Percentiles rank a stretch among this genome's conserved stretches.
These are phyloP conservation scores for Penicillium brasilianum DNA, from an alignment of 2,329 filamentous ascomycete genomes.

Conservation along the genomic window DNA sequence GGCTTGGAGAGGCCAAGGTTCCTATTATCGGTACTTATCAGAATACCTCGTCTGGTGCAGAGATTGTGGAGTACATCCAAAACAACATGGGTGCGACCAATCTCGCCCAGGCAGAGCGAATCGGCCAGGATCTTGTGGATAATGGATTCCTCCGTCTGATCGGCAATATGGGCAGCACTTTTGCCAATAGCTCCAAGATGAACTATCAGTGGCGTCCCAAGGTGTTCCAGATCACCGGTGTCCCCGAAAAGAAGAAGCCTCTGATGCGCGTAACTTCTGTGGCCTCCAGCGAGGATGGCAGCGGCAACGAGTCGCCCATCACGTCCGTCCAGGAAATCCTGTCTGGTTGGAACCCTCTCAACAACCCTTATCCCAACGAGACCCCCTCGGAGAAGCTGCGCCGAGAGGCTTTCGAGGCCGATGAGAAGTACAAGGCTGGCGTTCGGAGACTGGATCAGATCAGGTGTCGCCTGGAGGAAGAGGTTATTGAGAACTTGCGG, in stretches of 20 bases:
- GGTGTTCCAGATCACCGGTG: constrained; percentile 83
- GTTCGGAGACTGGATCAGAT: constrained; percentile 87
- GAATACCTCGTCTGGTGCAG: constrained; percentile 87
- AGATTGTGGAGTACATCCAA: constrained; percentile 95
- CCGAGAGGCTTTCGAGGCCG: constrained; percentile 85
- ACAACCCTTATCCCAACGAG: constrained; percentile 89
- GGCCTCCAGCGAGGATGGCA: constrained; percentile 62
- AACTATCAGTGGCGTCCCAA: constrained; percentile 97
- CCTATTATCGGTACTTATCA: constrained; percentile 93
- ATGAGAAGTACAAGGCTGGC: constrained; percentile 88
- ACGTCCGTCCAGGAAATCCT: constrained; percentile 87
- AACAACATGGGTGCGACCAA: constrained; percentile 82
- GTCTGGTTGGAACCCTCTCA: constrained; percentile 89
- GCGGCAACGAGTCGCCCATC: constrained; percentile 78
- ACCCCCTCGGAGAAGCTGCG: constrained; percentile 84
- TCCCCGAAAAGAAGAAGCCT: constrained; percentile 83
- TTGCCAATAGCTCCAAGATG: constrained; percentile 96
- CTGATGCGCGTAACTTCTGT: constrained; percentile 76
- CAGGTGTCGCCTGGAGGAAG: constrained; percentile 92
- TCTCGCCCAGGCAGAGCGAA: constrained; percentile 88
- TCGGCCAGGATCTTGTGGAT: constrained; percentile 88
- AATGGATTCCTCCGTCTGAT: constrained; percentile 87
- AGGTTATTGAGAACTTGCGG: constrained; percentile 87
- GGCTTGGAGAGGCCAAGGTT: constrained; percentile 88
- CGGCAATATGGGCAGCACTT: constrained; percentile 91